These are phyloP conservation scores for Xylaria sp. DNA, from an alignment of 2,329 filamentous ascomycete genomes.

Conservation along the genomic window DNA sequence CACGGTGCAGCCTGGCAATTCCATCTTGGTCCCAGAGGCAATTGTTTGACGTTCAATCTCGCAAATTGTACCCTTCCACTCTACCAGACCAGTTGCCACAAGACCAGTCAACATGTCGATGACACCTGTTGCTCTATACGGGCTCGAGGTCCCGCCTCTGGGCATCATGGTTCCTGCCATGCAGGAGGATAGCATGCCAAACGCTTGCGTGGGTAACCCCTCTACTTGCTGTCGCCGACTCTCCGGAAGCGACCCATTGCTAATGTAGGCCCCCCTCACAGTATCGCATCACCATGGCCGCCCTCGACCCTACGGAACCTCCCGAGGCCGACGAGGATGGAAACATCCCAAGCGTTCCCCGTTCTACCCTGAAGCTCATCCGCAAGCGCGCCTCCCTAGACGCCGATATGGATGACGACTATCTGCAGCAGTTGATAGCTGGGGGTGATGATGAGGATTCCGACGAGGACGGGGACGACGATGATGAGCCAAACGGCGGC, in stretches of 20 bases:
- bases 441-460: constrained; percentile 58
- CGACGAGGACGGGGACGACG: constrained; percentile 66
- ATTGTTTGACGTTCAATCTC: background rate
- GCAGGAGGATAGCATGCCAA: constrained; percentile 71
- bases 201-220: constrained; percentile 73
- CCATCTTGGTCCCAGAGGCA: background rate
- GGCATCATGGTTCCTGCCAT: constrained; percentile 83
- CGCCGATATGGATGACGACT: constrained; percentile 74
- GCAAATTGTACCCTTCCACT: background rate
- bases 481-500: constrained; percentile 84
- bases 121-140: constrained; percentile 83
- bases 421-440: constrained; percentile 65
- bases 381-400: constrained; percentile 73
- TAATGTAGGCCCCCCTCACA: constrained; percentile 54
- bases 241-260: constrained; percentile 28
- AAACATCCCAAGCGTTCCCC: constrained; percentile 70
- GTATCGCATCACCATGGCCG: constrained; percentile 99
- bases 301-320: constrained; percentile 87
- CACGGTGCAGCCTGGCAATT: background rate
- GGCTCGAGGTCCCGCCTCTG: constrained; percentile 88
- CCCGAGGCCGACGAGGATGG: constrained; percentile 72
- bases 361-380: constrained; percentile 91
- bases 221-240: background rate
- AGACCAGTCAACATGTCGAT: constrained; percentile 60
- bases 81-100: constrained; percentile 21